Conservation (phyloP, 176 grass and related monocot genomes). For the Guadua angustifolia region DNA sequence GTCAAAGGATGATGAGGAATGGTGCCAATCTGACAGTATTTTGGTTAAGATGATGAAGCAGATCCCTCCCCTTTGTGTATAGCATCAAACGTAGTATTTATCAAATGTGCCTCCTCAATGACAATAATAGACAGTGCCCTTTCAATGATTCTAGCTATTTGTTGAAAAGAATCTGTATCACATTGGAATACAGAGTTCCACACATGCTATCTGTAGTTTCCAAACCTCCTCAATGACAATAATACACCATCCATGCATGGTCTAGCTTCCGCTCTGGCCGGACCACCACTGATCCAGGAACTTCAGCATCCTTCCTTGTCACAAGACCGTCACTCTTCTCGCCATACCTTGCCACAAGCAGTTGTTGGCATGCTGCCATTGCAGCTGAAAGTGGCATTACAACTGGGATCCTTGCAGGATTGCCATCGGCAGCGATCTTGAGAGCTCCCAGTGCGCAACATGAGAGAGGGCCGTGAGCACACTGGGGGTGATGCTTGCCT, state of each 20-base stretch:
- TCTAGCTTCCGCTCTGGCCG: slow-evolving; percentile 73
- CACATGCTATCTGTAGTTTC: not conserved
- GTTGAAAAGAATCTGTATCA: slow-evolving; percentile 8
- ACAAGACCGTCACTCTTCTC: slow-evolving; percentile 95
- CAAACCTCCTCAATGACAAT: no score
- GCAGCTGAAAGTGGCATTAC: slow-evolving; percentile 81
- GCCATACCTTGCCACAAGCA: slow-evolving; percentile 72
- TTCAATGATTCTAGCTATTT: slow-evolving; percentile 2
- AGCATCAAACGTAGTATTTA: not conserved
- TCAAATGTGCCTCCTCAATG: not conserved
- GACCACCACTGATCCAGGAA: slow-evolving; percentile 72
- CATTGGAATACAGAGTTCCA: not conserved
- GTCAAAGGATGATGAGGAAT: no score
- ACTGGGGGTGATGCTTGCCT: slow-evolving; percentile 73
- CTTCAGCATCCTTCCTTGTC: slow-evolving; percentile 74
- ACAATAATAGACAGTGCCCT: slow-evolving; percentile 22
- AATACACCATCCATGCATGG: slow-evolving; percentile 97
- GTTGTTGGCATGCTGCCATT: slow-evolving; percentile 83
- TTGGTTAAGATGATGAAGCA: not conserved
- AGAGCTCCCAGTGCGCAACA: slow-evolving; percentile 82
- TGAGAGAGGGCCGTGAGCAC: slow-evolving; percentile 82
- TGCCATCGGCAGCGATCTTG: slow-evolving; percentile 55
- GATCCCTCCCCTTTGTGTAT: slow-evolving; percentile 4
- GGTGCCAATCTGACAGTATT: no score
- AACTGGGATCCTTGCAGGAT: slow-evolving; percentile 66